Percentiles rank a stretch among this genome's conserved stretches.
phyloP scores from a whole-genome alignment of 108 stramenopile species.

The Parietichytrium sp. region DNA sequence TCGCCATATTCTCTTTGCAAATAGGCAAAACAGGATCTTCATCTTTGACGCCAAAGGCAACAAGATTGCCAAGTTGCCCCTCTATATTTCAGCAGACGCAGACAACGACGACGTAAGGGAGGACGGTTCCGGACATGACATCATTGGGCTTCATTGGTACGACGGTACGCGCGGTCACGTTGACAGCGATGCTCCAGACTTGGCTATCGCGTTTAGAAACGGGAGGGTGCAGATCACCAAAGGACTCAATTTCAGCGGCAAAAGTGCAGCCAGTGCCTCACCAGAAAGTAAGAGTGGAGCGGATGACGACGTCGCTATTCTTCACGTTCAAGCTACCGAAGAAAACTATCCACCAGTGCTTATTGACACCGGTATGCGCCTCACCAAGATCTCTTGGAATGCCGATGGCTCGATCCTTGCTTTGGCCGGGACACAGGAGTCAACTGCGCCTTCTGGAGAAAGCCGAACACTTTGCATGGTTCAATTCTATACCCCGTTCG shows the following conservation, averaged over 20 bases:
- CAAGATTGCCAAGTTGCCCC: conserved; percentile 47
- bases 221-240: conserved; percentile 54
- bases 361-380: conserved; percentile 54
- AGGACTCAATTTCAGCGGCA: neutral
- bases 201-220: conserved; percentile 61
- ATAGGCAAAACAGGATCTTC: conserved; percentile 46
- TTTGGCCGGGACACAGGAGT: conserved; percentile 45
- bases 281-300: neutral
- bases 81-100: conserved; percentile 37
- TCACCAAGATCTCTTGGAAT: conserved; percentile 57
- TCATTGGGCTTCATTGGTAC: conserved; percentile 56
- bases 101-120: neutral
- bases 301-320: neutral
- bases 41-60: conserved; percentile 60
- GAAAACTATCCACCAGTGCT: conserved; percentile 47
- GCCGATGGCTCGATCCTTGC: conserved; percentile 58
- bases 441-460: neutral
- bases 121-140: neutral
- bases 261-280: neutral
- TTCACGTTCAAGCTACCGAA: neutral
- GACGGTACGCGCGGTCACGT: conserved; percentile 57
- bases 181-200: conserved; percentile 53
- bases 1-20: conserved; percentile 50
- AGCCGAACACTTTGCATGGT: conserved; percentile 2
- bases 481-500: conserved; percentile 46